phyloP scores from a whole-genome alignment of 2,329 filamentous ascomycete genomes.

The Trichoderma sp. region DNA sequence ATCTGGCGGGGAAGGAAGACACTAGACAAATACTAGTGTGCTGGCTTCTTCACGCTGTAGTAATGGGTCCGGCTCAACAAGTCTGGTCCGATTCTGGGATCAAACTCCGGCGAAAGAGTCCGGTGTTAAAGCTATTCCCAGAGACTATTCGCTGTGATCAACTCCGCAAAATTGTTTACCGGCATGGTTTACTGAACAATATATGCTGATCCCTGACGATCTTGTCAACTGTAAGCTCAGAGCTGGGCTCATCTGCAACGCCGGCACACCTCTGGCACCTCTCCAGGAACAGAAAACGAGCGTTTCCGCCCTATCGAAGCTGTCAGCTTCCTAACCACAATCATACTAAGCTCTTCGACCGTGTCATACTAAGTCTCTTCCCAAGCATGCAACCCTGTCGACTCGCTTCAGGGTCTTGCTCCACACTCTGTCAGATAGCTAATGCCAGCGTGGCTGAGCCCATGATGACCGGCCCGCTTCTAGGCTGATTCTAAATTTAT shows the following conservation, averaged over 20 bases:
- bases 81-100: background rate
- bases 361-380: background rate
- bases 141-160: background rate
- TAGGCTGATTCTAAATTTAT: constrained; percentile 16
- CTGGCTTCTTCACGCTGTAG: background rate
- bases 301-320: background rate
- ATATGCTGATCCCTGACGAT: background rate
- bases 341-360: background rate
- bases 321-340: background rate
- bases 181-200: background rate
- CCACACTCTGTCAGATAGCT: constrained; percentile 3
- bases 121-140: background rate
- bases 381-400: background rate
- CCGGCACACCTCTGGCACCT: background rate
- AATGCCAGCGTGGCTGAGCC: constrained; percentile 13
- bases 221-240: background rate
- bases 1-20: background rate
- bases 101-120: background rate
- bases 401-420: background rate
- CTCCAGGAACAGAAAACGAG: background rate
- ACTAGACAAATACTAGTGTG: background rate
- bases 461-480: constrained; percentile 15
- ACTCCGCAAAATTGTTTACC: background rate
- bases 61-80: background rate
- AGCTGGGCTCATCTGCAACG: background rate